These are phyloP conservation scores for Parsonsia alboflavescens DNA, from an alignment of 257 asterid genomes.

Conservation along the genomic window DNA sequence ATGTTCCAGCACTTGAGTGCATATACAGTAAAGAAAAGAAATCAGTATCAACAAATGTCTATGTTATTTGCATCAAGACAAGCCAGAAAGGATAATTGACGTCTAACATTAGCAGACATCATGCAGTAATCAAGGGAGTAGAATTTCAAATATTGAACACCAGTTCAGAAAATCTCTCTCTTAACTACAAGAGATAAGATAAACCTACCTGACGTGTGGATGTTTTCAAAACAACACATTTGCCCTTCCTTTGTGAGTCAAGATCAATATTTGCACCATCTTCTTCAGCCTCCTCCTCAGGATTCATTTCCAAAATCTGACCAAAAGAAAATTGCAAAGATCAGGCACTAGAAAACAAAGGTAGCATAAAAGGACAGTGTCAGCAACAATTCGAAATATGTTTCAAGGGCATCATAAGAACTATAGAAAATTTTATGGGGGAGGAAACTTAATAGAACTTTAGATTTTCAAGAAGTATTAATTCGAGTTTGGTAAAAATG, in stretches of 20 bases:
- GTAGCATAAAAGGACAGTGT: background rate
- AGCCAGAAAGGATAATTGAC: background rate
- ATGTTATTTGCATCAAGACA: background rate
- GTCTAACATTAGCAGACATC: background rate
- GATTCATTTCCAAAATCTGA: conserved; percentile 96
- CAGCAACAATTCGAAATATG: background rate
- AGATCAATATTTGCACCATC: conserved; percentile 99
- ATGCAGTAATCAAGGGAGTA: background rate
- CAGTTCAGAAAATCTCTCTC: background rate
- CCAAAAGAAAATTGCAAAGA: background rate
- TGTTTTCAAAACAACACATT: conserved; percentile 92
- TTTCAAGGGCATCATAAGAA: background rate
- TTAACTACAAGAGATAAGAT: conserved; percentile 7
- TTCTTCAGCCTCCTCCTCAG: conserved; percentile 98
- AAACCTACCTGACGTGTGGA: conserved; percentile 85
- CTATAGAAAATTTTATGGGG: background rate
- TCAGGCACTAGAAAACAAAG: background rate
- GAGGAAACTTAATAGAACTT: background rate
- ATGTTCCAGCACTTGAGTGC: background rate
- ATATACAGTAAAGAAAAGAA: conserved; percentile 7
- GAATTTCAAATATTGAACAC: background rate
- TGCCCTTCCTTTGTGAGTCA: conserved; percentile 97
- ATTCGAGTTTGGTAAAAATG: background rate
- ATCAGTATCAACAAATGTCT: background rate
- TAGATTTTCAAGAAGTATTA: background rate